These are phyloP conservation scores for Ulvella scutata DNA, from an alignment of 139 green algal genomes.

Conservation along the genomic window DNA sequence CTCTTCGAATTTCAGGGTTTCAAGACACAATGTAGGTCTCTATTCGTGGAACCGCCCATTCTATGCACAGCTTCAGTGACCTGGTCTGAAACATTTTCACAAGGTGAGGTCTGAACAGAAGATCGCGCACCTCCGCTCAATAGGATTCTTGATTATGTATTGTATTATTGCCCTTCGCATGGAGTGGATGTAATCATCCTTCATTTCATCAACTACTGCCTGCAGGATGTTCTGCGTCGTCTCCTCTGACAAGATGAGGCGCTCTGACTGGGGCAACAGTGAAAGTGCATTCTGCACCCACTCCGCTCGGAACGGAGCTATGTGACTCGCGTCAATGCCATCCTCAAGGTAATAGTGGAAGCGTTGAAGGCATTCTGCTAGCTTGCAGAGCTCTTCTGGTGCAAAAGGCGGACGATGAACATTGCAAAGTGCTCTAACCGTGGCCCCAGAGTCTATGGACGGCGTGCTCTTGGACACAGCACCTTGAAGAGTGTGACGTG, in stretches of 20 bases:
- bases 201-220: conserved; percentile 31
- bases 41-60: conserved; percentile 15
- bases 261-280: conserved; percentile 26
- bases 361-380: conserved; percentile 31
- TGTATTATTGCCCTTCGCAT: conserved; percentile 46
- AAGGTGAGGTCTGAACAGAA: not conserved
- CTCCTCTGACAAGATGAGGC: conserved; percentile 14
- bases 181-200: conserved; percentile 32
- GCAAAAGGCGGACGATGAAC: not conserved
- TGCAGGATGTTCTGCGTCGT: conserved; percentile 35
- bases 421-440: not conserved
- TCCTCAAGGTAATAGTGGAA: conserved; percentile 55
- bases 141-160: conserved; percentile 28
- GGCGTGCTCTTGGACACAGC: not conserved
- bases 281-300: conserved; percentile 40
- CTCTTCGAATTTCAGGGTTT: conserved; percentile 15
- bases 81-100: too few species aligned
- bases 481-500: not conserved
- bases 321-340: conserved; percentile 28
- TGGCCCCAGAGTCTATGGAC: not conserved
- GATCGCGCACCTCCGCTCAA: not conserved
- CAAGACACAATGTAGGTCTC: conserved; percentile 30
- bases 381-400: not conserved
- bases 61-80: too few species aligned
- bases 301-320: conserved; percentile 33